Evolutionary conservation across 225 moss, liverwort and hornwort species (phyloP), one percentile per base, ranked within the genome.

Genomic region (Anthoceros angustus): DNA sequence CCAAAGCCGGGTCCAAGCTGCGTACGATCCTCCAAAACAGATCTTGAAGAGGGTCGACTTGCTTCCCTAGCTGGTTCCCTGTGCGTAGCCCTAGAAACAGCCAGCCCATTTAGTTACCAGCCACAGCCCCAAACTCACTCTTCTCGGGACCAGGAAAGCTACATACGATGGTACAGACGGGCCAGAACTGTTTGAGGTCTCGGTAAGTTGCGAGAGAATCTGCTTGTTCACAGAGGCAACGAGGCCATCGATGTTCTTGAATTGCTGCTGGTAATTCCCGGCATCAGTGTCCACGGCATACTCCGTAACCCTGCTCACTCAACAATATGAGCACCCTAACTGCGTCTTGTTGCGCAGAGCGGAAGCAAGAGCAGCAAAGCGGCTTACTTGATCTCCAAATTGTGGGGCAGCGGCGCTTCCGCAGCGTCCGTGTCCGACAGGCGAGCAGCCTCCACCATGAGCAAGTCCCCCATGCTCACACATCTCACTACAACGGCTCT

Each of bases 391-490:
- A 92, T 87, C 77, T 98, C 98, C 45, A 86, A 43, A 45, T 86
- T 80, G 41, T 81, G 67, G 23, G 86, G 84, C 49, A 18, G 55
- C 1, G 55, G 6, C 55, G 23, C 55, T 55, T 55, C 55, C 23
- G 10, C 55, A 55, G 80, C 70, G 55, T 92, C 86, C 50, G 79
- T 74, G 24, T 82, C 76, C 14, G 74, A 50, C 45, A 75, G 46
- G 25, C 82, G 80, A 64, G 87, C 86, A 21, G 98, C 92, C 73
- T 98, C 98, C 64, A 98, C 81, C 92, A 98, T 92, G 65, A 98
- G 84, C 45, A 84, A 87, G 63, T 98, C 89, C 38, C 89, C 92
- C 71, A 98, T 92, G 8, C 69, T 79, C 66, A 84, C 81, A 68
- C 89, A 98, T 67, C 88, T 98, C 60, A 92, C 87, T 10, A 87